A percentile compares a stretch with the other conserved stretches of the same genome.
These are phyloP conservation scores for Candida tibetensis DNA, from an alignment of 805 yeast species.

Conservation along the genomic window DNA sequence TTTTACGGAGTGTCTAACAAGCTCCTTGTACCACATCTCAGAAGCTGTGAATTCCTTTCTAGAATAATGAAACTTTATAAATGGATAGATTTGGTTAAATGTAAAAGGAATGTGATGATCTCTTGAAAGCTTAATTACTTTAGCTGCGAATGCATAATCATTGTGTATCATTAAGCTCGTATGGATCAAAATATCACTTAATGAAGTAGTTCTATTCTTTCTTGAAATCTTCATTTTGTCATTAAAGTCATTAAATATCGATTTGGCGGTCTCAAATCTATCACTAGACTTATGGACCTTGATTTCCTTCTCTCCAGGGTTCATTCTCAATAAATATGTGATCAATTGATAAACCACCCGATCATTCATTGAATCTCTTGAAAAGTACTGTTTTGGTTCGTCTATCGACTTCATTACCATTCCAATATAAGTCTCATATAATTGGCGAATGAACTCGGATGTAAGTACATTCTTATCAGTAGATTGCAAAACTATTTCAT, in stretches of 20 bases:
- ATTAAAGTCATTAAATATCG: constrained; percentile 24
- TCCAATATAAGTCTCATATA: constrained; percentile 22
- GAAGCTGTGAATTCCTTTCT: constrained; percentile 30
- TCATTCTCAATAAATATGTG: constrained; percentile 5
- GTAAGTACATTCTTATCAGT: constrained; percentile 11
- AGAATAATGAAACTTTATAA: constrained; percentile 34
- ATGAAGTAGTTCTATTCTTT: constrained; percentile 17
- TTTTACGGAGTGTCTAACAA: constrained; percentile 29
- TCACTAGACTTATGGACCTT: constrained; percentile 12
- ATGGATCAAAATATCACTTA: constrained; percentile 30
- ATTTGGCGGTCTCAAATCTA: constrained; percentile 23
- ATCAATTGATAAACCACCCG: constrained; percentile 11
- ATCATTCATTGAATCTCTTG: constrained; percentile 4
- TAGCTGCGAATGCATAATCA: constrained; percentile 34
- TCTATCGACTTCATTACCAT: no score
- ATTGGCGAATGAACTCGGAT: constrained; percentile 15
- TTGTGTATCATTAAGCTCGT: constrained; percentile 30
- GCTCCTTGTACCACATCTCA: constrained; percentile 35
- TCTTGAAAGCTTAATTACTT: constrained; percentile 25
- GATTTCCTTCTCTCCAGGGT: constrained; percentile 14
- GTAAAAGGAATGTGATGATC: constrained; percentile 30
- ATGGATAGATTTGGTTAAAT: constrained; percentile 39
- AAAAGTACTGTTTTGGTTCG: not conserved
- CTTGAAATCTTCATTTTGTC: constrained; percentile 13
- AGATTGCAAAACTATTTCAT: constrained; percentile 21